Evolutionary conservation across 352 stramenopile genomes (phyloP), one percentile per base, ranked within the genome.

Genomic region (Phytophthora fragariaefolia): DNA sequence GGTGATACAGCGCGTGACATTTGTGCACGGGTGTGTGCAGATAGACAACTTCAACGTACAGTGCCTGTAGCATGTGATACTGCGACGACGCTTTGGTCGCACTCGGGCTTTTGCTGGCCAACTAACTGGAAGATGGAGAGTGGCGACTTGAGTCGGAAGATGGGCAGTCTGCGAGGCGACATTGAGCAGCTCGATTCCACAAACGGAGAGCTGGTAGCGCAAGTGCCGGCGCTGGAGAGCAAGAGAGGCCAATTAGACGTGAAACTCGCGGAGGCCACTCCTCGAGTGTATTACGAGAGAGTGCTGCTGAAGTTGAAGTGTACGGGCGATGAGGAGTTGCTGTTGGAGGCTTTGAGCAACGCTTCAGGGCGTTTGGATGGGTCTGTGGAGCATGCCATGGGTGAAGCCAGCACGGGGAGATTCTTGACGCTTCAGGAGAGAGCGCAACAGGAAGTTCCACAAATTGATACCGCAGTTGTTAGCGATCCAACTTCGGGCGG

Each of bases 11-110:
- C 0, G 20, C 38, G 53, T 51, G 36, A 0, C 6, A 24, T 42
- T 8, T 20, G 23, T 22, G 10, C 22, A 26, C n/a, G 13, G 34
- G 52, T 47, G 10, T 56, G 42, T 68, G 50, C 22, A 18, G 47
- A n/a, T 27, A 67, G 60, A 15, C 58, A 59, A 59, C 58, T 63
- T 67, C 59, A 61, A 55, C 50, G 18, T 47, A n/a, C n/a, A n/a
- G n/a, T n/a, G n/a, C n/a, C n/a, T n/a, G n/a, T n/a, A n/a, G n/a
- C n/a, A n/a, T n/a, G n/a, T n/a, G n/a, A n/a, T n/a, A n/a, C n/a
- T n/a, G n/a, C 2, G 32, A 18, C 24, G 52, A 32, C 9, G 42
- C 48, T 48, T 51, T 42, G 7, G 26, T 60, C 38, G 18, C 50
- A 40, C n/a, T n/a, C n/a, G n/a, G n/a, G n/a, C n/a, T 20, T 60